Evolutionary conservation across 169 alveolate genomes (phyloP).

Genomic region (Cystoisospora suis): DNA sequence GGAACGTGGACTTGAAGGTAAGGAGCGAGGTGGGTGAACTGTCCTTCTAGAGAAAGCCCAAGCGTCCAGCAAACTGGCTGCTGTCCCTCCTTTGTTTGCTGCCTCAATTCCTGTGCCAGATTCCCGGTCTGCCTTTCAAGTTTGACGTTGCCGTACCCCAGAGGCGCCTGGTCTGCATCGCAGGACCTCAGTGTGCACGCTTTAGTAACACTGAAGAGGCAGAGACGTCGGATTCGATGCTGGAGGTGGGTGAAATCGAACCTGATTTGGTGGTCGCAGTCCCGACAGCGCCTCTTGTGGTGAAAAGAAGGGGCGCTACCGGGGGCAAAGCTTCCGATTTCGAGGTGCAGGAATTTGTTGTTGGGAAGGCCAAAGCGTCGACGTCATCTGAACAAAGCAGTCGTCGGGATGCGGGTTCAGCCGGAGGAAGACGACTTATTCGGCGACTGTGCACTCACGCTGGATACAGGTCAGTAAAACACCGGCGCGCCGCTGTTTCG

Average conservation of each 20-base stretch:
- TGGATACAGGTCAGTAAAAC: constrained; percentile 13
- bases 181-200: neutral
- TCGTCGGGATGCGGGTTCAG: constrained; percentile 23
- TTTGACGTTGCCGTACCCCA: neutral
- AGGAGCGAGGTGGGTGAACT: too few relatives aligned
- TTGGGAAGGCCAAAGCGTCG: neutral
- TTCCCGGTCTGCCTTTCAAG: constrained; percentile 12
- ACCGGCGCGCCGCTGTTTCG: too few relatives aligned
- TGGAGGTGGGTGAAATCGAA: neutral
- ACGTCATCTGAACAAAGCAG: neutral
- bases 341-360: neutral
- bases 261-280: neutral
- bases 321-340: neutral
- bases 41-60: neutral
- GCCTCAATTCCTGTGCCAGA: neutral
- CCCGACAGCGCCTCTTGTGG: neutral
- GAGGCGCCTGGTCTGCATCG: constrained; percentile 8
- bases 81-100: neutral
- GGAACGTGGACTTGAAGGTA: too few relatives aligned
- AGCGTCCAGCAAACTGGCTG: neutral
- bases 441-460: neutral
- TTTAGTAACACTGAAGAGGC: neutral
- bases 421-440: constrained; percentile 12
- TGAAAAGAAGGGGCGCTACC: neutral
- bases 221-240: neutral